Percentiles rank a stretch among this genome's conserved stretches.
These are phyloP conservation scores for Lentinula novae-zelandiae DNA, from an alignment of 1,284 basidiomycete genomes.

Conservation along the genomic window DNA sequence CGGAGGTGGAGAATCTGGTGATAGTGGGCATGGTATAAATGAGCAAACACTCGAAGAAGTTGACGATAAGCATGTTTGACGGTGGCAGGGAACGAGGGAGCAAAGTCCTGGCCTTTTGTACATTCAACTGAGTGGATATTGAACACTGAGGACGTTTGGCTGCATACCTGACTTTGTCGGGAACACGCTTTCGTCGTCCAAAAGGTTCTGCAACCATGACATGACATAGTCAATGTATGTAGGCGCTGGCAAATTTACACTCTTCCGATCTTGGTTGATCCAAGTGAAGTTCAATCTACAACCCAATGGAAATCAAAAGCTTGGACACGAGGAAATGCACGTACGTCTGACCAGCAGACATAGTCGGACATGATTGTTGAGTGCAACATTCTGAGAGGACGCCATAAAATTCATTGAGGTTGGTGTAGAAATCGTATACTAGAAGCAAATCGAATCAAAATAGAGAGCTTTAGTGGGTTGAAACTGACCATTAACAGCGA, in stretches of 20 bases:
- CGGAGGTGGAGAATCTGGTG: conserved; percentile 89
- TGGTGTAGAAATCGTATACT: conserved; percentile 97
- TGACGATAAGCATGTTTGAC: conserved; percentile 97
- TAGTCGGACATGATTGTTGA: conserved; percentile 83
- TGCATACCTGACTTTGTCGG: conserved; percentile 88
- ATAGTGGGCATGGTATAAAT: conserved; percentile 97
- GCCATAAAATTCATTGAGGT: conserved; percentile 97
- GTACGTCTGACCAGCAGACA: conserved; percentile 89
- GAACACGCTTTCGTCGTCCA: conserved; percentile 91
- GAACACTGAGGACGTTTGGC: not conserved
- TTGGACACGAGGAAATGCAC: conserved; percentile 26
- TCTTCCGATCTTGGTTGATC: conserved; percentile 95
- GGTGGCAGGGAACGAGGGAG: conserved; percentile 84
- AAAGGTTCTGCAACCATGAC: conserved; percentile 95
- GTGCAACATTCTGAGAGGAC: conserved; percentile 96
- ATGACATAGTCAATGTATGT: conserved; percentile 99
- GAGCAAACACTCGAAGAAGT: conserved; percentile 94
- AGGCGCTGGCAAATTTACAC: conserved; percentile 90
- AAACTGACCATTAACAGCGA: conserved; percentile 89
- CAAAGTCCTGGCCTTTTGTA: conserved; percentile 81
- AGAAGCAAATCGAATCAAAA: not conserved
- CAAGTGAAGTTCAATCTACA: conserved; percentile 93
- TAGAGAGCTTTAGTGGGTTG: not conserved
- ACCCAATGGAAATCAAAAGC: not conserved
- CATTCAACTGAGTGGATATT: conserved; percentile 11